Evolutionary conservation across 2,329 filamentous ascomycete genomes (phyloP).

Genomic region (Penicillium paneum): DNA sequence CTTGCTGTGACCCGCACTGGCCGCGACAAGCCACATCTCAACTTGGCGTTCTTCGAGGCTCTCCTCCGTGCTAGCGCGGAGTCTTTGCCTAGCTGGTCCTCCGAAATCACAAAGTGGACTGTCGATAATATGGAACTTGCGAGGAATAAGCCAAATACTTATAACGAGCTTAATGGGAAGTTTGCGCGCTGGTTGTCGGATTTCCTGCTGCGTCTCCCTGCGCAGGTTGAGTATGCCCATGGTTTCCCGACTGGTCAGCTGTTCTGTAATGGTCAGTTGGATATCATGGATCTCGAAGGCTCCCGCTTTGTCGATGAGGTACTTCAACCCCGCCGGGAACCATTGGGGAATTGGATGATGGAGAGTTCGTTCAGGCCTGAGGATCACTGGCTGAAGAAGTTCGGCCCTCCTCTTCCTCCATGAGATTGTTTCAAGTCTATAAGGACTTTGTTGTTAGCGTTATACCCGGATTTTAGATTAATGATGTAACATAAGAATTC

Average conservation of each 20-base stretch:
- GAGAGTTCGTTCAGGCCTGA: slow-evolving; percentile 19
- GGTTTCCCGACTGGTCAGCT: slow-evolving; percentile 17
- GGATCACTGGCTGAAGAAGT: slow-evolving; percentile 14
- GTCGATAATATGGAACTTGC: slow-evolving; percentile 21
- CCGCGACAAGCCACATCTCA: slow-evolving; percentile 17
- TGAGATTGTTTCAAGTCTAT: not conserved
- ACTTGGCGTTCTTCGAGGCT: slow-evolving; percentile 29
- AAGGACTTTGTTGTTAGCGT: not conserved
- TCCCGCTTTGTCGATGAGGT: slow-evolving; percentile 28
- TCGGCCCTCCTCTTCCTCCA: not conserved
- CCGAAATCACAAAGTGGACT: slow-evolving; percentile 38
- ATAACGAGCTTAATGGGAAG: slow-evolving; percentile 12
- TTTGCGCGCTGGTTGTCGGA: slow-evolving; percentile 38
- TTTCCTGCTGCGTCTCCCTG: slow-evolving; percentile 34
- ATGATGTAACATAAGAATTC: not conserved
- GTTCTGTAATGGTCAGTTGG: slow-evolving; percentile 27
- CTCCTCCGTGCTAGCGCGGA: slow-evolving; percentile 40
- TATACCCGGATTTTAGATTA: slow-evolving; percentile 5
- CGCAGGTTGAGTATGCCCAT: slow-evolving; percentile 17
- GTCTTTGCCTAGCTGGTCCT: slow-evolving; percentile 36
- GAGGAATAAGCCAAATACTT: not conserved
- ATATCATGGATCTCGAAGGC: slow-evolving; percentile 21
- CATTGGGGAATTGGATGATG: slow-evolving; percentile 24
- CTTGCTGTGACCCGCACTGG: slow-evolving; percentile 27
- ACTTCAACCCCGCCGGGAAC: slow-evolving; percentile 16